Conservation (phyloP, 2,329 filamentous ascomycete species). For the Pseudogymnoascus sp. region DNA sequence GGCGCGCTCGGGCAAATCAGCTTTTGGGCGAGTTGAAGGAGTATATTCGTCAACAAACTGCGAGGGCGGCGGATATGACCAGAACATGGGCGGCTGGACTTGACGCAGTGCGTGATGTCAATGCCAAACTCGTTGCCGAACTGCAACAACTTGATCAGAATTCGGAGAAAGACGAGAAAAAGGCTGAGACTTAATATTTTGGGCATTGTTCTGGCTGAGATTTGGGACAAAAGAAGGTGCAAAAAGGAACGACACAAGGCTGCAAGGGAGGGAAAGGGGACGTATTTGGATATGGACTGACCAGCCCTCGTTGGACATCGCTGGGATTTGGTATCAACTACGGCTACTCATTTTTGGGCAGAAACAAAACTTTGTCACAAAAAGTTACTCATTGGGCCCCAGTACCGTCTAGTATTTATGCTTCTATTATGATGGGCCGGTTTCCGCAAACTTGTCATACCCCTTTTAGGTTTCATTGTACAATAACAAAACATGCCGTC, state of each 20-base stretch:
- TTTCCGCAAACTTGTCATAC: neutral
- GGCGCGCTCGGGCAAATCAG: neutral
- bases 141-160: neutral
- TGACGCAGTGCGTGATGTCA: neutral
- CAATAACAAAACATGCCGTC: conserved; percentile 7
- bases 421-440: conserved; percentile 3
- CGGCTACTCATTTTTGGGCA: neutral
- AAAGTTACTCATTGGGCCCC: neutral
- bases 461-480: conserved; percentile 3
- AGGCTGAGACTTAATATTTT: neutral
- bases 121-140: neutral
- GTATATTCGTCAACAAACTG: neutral
- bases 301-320: neutral
- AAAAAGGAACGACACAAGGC: neutral
- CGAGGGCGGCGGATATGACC: neutral
- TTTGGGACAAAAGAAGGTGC: neutral
- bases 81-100: neutral
- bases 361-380: neutral
- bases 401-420: neutral
- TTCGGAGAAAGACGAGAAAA: neutral
- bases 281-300: neutral
- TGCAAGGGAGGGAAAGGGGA: neutral
- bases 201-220: neutral
- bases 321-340: neutral
- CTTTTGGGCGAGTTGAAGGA: neutral